phyloP scores from a whole-genome alignment of 352 stramenopile species.

The Plasmopara muralis region DNA sequence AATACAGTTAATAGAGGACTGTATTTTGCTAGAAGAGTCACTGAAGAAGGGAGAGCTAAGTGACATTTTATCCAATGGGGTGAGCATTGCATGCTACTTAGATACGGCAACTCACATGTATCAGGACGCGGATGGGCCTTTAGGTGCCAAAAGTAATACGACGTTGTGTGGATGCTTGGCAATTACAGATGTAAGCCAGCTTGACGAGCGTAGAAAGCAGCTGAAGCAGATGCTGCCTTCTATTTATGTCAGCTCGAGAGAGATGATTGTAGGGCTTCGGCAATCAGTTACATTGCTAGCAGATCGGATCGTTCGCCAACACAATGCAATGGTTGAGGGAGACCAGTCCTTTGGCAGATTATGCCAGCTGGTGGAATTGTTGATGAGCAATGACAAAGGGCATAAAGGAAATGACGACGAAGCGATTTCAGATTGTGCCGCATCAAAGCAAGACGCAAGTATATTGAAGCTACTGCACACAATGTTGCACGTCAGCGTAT shows the following conservation, averaged over 20 bases:
- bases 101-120: conserved; percentile 60
- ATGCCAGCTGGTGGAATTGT: conserved; percentile 33
- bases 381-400: conserved; percentile 29
- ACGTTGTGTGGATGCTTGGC: conserved; percentile 45
- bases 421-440: conserved; percentile 3
- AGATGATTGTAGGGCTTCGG: conserved; percentile 28
- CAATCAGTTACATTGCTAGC: conserved; percentile 28
- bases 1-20: conserved; percentile 46
- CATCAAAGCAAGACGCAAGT: conserved; percentile 22
- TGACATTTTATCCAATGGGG: conserved; percentile 14
- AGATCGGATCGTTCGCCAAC: conserved; percentile 27
- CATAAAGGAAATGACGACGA: conserved; percentile 11
- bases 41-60: conserved; percentile 26
- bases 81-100: conserved; percentile 40
- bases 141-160: conserved; percentile 27
- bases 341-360: conserved; percentile 28
- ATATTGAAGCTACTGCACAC: conserved; percentile 32
- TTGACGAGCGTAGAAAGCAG: conserved; percentile 33
- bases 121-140: conserved; percentile 45
- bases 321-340: conserved; percentile 27
- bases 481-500: conserved; percentile 24
- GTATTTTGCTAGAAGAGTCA: conserved; percentile 45
- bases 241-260: conserved; percentile 39
- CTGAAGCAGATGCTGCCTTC: conserved; percentile 43
- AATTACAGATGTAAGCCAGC: conserved; percentile 18